Evolutionary conservation across 768 basidiomycete species (phyloP).

Genomic region (Cystofilobasidium capitatum): DNA sequence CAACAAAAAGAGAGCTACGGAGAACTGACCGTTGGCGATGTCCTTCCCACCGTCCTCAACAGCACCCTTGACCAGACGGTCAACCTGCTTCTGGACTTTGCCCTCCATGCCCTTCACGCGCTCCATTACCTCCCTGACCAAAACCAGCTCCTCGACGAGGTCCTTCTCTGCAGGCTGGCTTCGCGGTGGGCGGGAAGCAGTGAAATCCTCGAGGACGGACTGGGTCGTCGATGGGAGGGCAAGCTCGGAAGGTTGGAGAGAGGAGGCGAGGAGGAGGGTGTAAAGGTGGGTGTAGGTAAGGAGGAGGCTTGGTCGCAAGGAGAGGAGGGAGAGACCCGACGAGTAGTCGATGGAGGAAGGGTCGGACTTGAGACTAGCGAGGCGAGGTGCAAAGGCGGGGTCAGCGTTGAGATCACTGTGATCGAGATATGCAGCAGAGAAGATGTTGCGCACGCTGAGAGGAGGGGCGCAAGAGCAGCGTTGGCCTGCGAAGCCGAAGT

Average conservation of each 20-base stretch:
- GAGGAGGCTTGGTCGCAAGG: constrained; percentile 73
- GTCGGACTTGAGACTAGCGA: constrained; percentile 7
- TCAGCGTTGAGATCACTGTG: background rate
- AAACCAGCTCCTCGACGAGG: constrained; percentile 66
- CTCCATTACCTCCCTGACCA: constrained; percentile 73
- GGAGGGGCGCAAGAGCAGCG: constrained; percentile 22
- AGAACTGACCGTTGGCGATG: constrained; percentile 33
- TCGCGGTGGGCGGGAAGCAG: constrained; percentile 11
- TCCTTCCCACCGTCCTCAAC: constrained; percentile 49
- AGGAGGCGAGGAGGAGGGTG: constrained; percentile 47
- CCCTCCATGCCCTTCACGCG: constrained; percentile 75
- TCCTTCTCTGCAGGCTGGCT: constrained; percentile 41
- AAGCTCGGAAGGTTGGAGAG: constrained; percentile 40
- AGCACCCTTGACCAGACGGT: constrained; percentile 66
- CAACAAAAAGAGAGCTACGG: background rate
- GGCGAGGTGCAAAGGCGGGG: background rate
- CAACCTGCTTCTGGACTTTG: constrained; percentile 89
- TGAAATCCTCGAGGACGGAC: constrained; percentile 36
- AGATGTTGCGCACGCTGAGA: background rate
- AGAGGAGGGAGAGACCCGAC: constrained; percentile 82
- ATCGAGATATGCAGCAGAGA: background rate
- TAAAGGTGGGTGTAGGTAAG: constrained; percentile 79
- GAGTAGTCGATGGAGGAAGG: constrained; percentile 23
- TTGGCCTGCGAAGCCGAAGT: constrained; percentile 18
- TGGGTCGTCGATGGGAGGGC: constrained; percentile 44